Evolutionary conservation across 352 stramenopile species (phyloP), one percentile per base, ranked within the genome.

Genomic region (Pythium coloratum): DNA sequence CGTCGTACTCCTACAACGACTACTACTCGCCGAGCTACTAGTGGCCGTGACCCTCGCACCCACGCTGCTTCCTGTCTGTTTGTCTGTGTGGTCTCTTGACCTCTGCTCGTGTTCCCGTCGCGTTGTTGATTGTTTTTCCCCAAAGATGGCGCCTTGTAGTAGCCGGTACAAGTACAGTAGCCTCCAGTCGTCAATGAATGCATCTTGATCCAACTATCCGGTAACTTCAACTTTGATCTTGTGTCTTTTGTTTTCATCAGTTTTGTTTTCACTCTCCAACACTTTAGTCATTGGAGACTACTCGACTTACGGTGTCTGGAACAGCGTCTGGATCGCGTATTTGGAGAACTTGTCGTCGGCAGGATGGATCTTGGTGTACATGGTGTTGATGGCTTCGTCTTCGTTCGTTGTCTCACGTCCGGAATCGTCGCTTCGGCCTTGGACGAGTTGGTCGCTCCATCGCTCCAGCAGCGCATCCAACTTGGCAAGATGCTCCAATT

Each of bases 341-440:
- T 73, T 73, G 54, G 66, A 73, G 38, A 66, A 69, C 32, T 68
- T 69, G 49, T 73, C 66, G 32, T 73, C 66, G 3, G 66, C 60
- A 3, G 66, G 66, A 54, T 73, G 66, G 42, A 73, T 69, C 47
- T 50, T 60, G 0, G 38, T 33, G 56, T 73, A 73, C 60, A 73
- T 65, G 10, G 66, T 59, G 49, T 69, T 68, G 55, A 73, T 73
- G 3, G 66, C 60, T 38, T 73, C 66, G 20, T 68, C 64, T 20
- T 73, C 66, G 47, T 73, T 73, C 8, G 33, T 30, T 1, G 60
- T 57, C 6, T 57, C 36, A 6, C 66, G 40, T 18, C 51, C 34
- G 3, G 59, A 60, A 6, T 58, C 58, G 12, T 57, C 54, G 2
- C 59, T 28, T 58, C 49, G 0, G 34, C 30, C 26, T 20, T 64